Evolutionary conservation across 2,329 filamentous ascomycete species (phyloP), one percentile per base, ranked within the genome.

Genomic region (Nothopassalora personata): DNA sequence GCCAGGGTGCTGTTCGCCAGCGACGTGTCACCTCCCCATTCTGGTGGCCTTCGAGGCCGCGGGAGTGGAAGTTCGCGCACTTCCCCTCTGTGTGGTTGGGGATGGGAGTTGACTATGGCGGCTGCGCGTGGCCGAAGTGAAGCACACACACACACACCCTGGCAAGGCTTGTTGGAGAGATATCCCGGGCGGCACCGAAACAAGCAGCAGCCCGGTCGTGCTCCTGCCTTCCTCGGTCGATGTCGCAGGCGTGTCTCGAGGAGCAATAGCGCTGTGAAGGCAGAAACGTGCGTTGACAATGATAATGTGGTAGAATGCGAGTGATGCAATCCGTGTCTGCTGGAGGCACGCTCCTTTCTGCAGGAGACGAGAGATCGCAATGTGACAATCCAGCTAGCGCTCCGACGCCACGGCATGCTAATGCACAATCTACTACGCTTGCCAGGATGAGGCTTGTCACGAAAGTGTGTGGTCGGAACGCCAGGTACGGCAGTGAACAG

Each of bases 111-210:
- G 27, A 18, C 4, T n/a, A 11, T 31, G 52, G 53, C n/a, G 23
- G 23, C 53, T 55, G 43, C 53, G n/a, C 36, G 45, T 27, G 46
- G 53, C 53, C 53, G 53, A 54, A 54, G 52, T 46, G 34, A 19
- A 31, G 49, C 27, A 34, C n/a, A 13, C n/a, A 31, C 27, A 34
- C n/a, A 13, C n/a, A 31, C n/a, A 51, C 49, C 49, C 49, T 34
- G 49, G 49, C n/a, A 28, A 34, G 30, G 27, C 19, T 51, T 30
- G 49, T 34, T n/a, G 49, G 30, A 19, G 49, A 19, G 46, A 49
- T 27, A 15, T 13, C 9, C 19, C 1, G 46, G 30, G 46, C 19
- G 28, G 46, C 19, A 28, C 19, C 5, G 39, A 43, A 15, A 43
- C 39, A 18, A 43, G 13, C n/a, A 15, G n/a, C 39, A n/a, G 13